Evolutionary conservation across 2,329 filamentous ascomycete species (phyloP), one percentile per base, ranked within the genome.

Genomic region (Trichoderma koningiopsis): DNA sequence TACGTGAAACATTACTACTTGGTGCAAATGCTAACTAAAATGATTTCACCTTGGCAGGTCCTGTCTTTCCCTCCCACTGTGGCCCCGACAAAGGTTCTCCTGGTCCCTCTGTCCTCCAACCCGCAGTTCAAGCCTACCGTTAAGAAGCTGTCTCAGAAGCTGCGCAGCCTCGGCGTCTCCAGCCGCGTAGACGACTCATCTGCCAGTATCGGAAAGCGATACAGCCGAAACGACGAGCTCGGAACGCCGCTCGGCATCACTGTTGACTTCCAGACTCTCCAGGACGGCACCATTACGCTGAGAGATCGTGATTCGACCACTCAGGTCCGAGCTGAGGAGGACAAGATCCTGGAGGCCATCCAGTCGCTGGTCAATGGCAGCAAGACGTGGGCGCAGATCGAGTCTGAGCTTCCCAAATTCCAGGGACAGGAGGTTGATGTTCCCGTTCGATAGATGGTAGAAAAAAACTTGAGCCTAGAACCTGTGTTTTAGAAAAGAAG

Each of bases 241-340:
- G 96, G 95, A 76, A 98, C 96, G 56, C 93, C 95, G 8, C 90
- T 97, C 73, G 95, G 94, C 78, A 90, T 98, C 80, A 98, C 95
- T 0, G 88, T 98, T 70, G 95, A 98, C 81, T 98, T 97, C 87
- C 93, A 98, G 85, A 96, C 93, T 59, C 84, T 97, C 74, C 89
- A 97, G 81, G 94, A 97, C 79, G 88, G 88, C 78, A 92, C 91
- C 8, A 88, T 96, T 77, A 98, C 95, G 1, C 87, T 98, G 73
- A 87, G 95, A 77, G 95, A 98, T 79, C 90, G 94, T 72, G 96
- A 98, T 82, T 91, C 91, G 53, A 97, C 93, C 66, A 92, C 90
- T 79, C 95, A 98, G 83, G 94, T 98, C 69, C 91, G 96, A 71
- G 92, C 92, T 13, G 89, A 89, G 72, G 88, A 96, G 78, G 91